Conservation (phyloP, 495 filamentous ascomycete genomes). For the Penicillium paradoxum region DNA sequence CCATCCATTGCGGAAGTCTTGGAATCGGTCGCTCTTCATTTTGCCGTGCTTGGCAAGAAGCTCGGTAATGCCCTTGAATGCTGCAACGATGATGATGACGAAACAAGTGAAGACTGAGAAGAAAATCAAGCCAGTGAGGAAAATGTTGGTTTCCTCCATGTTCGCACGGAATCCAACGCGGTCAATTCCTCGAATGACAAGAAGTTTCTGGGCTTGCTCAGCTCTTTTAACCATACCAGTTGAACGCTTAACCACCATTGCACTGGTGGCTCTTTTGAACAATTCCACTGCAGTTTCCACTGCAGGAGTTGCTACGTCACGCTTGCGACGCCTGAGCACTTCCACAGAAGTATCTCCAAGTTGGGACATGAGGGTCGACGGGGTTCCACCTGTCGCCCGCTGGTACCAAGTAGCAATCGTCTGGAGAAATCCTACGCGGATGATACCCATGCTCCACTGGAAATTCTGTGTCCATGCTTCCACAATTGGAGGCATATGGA, state of each 20-base stretch:
- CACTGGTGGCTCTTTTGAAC: slow-evolving; percentile 41
- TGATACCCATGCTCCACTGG: slow-evolving; percentile 98
- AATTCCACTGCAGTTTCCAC: slow-evolving; percentile 39
- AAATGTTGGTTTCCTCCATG: slow-evolving; percentile 91
- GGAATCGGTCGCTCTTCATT: slow-evolving; percentile 84
- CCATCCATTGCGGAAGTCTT: slow-evolving; percentile 92
- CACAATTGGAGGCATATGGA: slow-evolving; percentile 85
- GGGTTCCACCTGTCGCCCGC: slow-evolving; percentile 82
- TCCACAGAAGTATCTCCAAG: slow-evolving; percentile 76
- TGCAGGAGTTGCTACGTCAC: slow-evolving; percentile 37
- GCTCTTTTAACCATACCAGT: slow-evolving; percentile 27
- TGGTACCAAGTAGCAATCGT: slow-evolving; percentile 93
- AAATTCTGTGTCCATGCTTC: slow-evolving; percentile 97
- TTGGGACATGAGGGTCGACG: slow-evolving; percentile 71
- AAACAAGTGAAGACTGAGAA: slow-evolving; percentile 77
- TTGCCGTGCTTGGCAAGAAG: slow-evolving; percentile 62
- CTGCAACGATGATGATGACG: slow-evolving; percentile 64
- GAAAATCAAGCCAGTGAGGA: slow-evolving; percentile 86
- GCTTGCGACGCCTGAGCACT: slow-evolving; percentile 64
- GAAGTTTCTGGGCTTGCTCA: slow-evolving; percentile 48
- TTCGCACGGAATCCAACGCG: slow-evolving; percentile 80
- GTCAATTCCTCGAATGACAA: slow-evolving; percentile 79
- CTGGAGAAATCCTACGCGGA: slow-evolving; percentile 82
- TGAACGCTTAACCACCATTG: slow-evolving; percentile 47
- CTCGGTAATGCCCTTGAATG: slow-evolving; percentile 80